phyloP scores from a whole-genome alignment of 805 yeast species.

The Starmerella geochares region DNA sequence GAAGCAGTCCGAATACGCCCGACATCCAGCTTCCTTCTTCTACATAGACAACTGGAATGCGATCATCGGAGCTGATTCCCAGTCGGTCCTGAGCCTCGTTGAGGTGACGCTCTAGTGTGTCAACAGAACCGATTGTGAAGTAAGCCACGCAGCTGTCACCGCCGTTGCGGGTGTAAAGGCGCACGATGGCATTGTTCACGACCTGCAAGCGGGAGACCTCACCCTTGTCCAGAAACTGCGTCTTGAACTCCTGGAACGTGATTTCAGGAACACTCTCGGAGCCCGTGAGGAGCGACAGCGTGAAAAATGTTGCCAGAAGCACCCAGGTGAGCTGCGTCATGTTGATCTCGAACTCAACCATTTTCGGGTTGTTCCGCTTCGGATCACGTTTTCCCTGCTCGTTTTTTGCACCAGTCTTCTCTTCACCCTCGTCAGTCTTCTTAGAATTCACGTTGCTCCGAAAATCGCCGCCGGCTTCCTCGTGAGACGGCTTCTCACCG shows the following conservation, averaged over 20 bases:
- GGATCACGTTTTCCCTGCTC: background rate
- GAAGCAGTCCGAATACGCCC: slow-evolving; percentile 59
- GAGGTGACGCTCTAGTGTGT: slow-evolving; percentile 73
- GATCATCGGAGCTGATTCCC: slow-evolving; percentile 54
- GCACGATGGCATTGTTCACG: slow-evolving; percentile 57
- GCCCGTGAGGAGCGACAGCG: slow-evolving; percentile 23
- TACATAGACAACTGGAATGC: slow-evolving; percentile 67
- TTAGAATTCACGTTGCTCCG: slow-evolving; percentile 6
- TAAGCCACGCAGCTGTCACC: slow-evolving; percentile 41
- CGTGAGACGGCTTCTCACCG: background rate
- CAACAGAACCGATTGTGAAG: slow-evolving; percentile 83
- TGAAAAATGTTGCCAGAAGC: slow-evolving; percentile 20
- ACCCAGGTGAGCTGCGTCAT: slow-evolving; percentile 25
- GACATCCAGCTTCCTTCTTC: slow-evolving; percentile 58
- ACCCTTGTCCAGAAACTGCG: slow-evolving; percentile 67
- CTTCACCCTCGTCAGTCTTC: background rate
- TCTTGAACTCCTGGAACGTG: slow-evolving; percentile 75
- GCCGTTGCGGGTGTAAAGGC: slow-evolving; percentile 26
- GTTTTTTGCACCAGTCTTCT: background rate
- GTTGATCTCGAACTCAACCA: slow-evolving; percentile 25
- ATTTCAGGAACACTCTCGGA: slow-evolving; percentile 30
- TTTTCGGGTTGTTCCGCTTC: slow-evolving; percentile 3
- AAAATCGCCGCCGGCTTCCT: slow-evolving; percentile 8
- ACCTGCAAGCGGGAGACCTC: slow-evolving; percentile 65
- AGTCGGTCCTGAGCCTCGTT: slow-evolving; percentile 59